These are phyloP conservation scores for Oryza australiensis DNA, from an alignment of 176 grass and related monocot species.

Conservation along the genomic window DNA sequence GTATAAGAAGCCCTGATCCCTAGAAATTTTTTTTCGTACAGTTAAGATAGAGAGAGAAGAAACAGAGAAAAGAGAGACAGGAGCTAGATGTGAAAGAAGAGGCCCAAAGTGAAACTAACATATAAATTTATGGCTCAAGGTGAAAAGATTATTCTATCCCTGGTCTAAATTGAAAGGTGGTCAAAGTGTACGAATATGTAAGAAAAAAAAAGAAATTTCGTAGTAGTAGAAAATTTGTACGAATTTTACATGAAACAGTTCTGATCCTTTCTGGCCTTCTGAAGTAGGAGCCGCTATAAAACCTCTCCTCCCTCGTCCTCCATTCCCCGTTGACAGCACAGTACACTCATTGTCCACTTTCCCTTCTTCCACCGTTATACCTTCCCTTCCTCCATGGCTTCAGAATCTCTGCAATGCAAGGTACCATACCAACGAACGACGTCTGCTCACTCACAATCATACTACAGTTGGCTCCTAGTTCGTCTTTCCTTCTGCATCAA, in stretches of 20 bases:
- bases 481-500: not conserved
- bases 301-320: not conserved
- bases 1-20: too few relatives aligned
- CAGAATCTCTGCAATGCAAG: conserved; percentile 40
- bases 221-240: not conserved
- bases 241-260: not conserved
- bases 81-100: too few relatives aligned
- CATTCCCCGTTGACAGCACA: not conserved
- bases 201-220: not conserved
- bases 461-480: not conserved
- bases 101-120: too few relatives aligned
- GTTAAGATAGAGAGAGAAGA: too few relatives aligned
- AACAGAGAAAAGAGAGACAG: too few relatives aligned
- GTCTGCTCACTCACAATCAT: not conserved
- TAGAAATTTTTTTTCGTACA: too few relatives aligned
- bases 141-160: too few relatives aligned
- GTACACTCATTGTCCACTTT: not conserved
- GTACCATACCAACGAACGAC: conserved; percentile 14
- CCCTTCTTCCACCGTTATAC: not conserved
- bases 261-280: not conserved
- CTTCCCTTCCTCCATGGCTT: conserved; percentile 13
- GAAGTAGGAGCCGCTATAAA: not conserved
- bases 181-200: too few relatives aligned
- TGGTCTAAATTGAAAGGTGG: too few relatives aligned
- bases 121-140: too few relatives aligned